These are phyloP conservation scores for Lyophyllum shimeji DNA, from an alignment of 768 basidiomycete species.

Conservation along the genomic window DNA sequence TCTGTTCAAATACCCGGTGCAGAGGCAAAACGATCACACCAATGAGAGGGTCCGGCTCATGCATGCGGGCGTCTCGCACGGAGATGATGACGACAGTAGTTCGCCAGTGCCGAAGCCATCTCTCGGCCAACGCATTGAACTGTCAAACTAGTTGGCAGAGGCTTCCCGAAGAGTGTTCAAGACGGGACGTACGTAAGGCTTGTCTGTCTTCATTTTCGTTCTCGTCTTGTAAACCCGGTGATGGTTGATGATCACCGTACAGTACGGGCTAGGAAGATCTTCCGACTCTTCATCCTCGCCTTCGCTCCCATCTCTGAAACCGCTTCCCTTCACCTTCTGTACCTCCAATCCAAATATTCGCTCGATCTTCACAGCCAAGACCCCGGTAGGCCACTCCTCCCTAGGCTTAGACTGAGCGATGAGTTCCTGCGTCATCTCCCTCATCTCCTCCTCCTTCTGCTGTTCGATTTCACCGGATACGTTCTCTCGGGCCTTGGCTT, in stretches of 20 bases:
- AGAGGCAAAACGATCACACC: conserved; percentile 65
- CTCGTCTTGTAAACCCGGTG: conserved; percentile 43
- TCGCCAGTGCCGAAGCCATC: conserved; percentile 64
- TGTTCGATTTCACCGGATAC: conserved; percentile 31
- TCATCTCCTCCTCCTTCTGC: conserved; percentile 36
- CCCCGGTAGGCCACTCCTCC: conserved; percentile 62
- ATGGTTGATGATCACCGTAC: conserved; percentile 45
- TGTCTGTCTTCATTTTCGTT: conserved; percentile 43
- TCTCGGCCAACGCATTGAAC: conserved; percentile 68
- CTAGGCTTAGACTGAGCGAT: conserved; percentile 52
- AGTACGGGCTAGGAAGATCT: conserved; percentile 68
- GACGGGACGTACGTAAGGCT: conserved; percentile 39
- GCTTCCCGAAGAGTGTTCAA: neutral
- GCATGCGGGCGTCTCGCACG: conserved; percentile 57
- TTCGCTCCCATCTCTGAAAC: conserved; percentile 49
- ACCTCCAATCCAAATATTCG: conserved; percentile 64
- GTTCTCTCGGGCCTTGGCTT: conserved; percentile 24
- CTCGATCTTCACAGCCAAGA: conserved; percentile 65
- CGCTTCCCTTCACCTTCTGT: conserved; percentile 51
- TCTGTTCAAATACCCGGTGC: conserved; percentile 42
- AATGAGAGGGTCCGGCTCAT: conserved; percentile 66
- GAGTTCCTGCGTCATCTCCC: conserved; percentile 36
- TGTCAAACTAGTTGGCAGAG: conserved; percentile 15
- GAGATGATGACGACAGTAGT: conserved; percentile 61
- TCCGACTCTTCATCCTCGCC: conserved; percentile 52